Evolutionary conservation across 148 eudicot genomes (phyloP), one percentile per base, ranked within the genome.

Genomic region (Rhododendron kiyosumense): DNA sequence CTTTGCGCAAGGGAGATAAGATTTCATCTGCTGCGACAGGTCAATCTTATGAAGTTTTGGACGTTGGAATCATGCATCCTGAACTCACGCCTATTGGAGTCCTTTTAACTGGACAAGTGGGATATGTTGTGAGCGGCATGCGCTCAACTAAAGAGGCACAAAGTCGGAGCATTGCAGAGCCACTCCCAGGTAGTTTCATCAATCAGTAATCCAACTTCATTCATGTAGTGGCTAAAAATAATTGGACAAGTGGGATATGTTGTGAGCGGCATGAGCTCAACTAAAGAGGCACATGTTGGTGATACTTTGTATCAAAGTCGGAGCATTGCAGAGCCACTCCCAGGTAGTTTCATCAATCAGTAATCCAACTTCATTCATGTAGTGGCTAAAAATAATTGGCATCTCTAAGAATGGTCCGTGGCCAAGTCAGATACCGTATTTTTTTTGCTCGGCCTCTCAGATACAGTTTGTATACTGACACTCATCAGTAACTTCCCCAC

Each of bases 61-160:
- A 95, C 89, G 97, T 95, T 86, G 98, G 99, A 41, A 91, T 96
- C 79, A 94, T 96, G 99, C 98, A 95, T 89, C 99, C 99, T 38
- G 99, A 95, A 86, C 96, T 96, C 48, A 92, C 90, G 28, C 89
- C 95, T 41, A 96, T 98, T 80, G 99, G 98, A 59, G 81, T 96
- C 52, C 98, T 96, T 87, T 92, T 96, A 78, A 91, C 95, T 24
- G 99, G 99, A 69, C 99, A 96, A 87, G 99, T 96, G 65, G 99
- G 99, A 36, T 96, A 94, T 89, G 83, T 96, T 81, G 98, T 96
- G 46, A 96, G 88, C 77, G 98, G 99, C 89, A 96, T 96, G 99
- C 94, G 97, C 30, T 93, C 99, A 67, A 94, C 98, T 30, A 93
- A 93, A 88, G 99, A 96, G 93, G 98, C 99, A 51, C 97, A 94